Evolutionary conservation across 148 eudicot species (phyloP).

Genomic region (Dianthus caryophyllus): DNA sequence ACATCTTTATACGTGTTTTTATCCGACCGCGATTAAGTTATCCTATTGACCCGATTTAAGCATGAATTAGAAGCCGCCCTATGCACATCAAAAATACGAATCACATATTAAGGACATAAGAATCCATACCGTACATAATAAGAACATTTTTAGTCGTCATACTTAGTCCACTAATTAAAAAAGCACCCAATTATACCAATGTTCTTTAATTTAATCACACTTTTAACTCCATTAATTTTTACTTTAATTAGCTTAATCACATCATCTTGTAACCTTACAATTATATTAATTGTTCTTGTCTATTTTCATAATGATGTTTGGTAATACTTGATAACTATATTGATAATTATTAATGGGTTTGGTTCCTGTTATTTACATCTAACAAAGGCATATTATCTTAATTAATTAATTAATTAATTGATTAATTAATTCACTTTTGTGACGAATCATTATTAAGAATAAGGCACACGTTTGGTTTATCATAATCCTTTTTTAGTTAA

Average conservation of each 20-base stretch:
- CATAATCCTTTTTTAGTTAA: no score
- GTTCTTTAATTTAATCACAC: conserved; percentile 19
- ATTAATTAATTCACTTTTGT: no score
- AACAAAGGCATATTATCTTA: conserved; percentile 19
- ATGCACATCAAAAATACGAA: conserved; percentile 14
- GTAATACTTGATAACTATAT: conserved; percentile 6
- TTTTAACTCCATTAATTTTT: conserved; percentile 19
- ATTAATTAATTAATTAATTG: conserved; percentile 13
- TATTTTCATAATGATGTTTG: conserved; percentile 1
- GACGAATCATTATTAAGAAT: conserved; percentile 19
- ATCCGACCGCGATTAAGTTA: background rate
- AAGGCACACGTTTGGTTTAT: conserved; percentile 22
- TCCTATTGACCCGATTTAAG: no score
- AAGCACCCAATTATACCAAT: conserved; percentile 12
- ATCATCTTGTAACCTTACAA: background rate
- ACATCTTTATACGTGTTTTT: background rate
- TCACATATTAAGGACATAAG: conserved; percentile 11
- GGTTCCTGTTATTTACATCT: conserved; percentile 25
- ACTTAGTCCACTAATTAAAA: conserved; percentile 21
- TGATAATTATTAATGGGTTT: conserved; percentile 19
- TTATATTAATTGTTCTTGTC: conserved; percentile 21
- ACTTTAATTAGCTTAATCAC: conserved; percentile 19
- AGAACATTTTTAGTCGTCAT: conserved; percentile 17
- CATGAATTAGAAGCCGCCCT: conserved; percentile 4
- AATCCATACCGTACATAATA: conserved; percentile 17